Percentiles rank a stretch among this genome's conserved stretches.
Conservation (phyloP, 805 yeast species). For the Candida pini region DNA sequence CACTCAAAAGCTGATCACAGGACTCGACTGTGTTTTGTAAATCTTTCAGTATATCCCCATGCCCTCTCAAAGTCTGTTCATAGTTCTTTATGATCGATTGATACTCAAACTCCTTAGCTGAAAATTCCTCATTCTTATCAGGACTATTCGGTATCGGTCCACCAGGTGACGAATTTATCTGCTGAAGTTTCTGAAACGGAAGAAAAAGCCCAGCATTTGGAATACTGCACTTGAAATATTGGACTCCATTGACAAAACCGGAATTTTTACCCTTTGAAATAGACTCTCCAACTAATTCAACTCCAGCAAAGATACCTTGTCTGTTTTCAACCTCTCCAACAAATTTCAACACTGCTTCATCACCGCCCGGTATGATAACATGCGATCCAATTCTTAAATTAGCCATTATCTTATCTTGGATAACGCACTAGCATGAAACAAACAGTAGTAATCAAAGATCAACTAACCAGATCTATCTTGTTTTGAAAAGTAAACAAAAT, state of each 20-base stretch:
- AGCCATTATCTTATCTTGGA: too few relatives aligned
- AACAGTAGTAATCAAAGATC: too few relatives aligned
- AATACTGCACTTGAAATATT: slow-evolving; percentile 58
- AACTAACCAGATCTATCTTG: too few relatives aligned
- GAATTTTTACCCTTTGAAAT: slow-evolving; percentile 70
- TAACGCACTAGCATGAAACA: too few relatives aligned
- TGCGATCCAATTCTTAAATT: slow-evolving; percentile 14
- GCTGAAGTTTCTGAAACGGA: slow-evolving; percentile 40
- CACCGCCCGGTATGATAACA: slow-evolving; percentile 55
- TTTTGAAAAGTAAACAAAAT: too few relatives aligned
- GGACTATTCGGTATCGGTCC: not conserved
- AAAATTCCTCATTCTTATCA: slow-evolving; percentile 3
- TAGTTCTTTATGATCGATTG: slow-evolving; percentile 9
- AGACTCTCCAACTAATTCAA: slow-evolving; percentile 70
- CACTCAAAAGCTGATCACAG: slow-evolving; percentile 40
- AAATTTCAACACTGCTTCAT: slow-evolving; percentile 61
- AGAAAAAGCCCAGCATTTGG: slow-evolving; percentile 76
- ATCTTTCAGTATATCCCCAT: slow-evolving; percentile 41
- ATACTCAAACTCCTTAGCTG: slow-evolving; percentile 11
- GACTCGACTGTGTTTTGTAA: slow-evolving; percentile 44
- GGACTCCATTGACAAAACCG: slow-evolving; percentile 71
- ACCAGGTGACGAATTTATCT: not conserved
- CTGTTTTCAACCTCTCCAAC: slow-evolving; percentile 72
- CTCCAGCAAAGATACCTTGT: slow-evolving; percentile 76
- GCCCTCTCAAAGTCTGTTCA: slow-evolving; percentile 34